These are phyloP conservation scores for Pestalotiopsis sp. DNA, from an alignment of 2,329 filamentous ascomycete genomes.

Conservation along the genomic window DNA sequence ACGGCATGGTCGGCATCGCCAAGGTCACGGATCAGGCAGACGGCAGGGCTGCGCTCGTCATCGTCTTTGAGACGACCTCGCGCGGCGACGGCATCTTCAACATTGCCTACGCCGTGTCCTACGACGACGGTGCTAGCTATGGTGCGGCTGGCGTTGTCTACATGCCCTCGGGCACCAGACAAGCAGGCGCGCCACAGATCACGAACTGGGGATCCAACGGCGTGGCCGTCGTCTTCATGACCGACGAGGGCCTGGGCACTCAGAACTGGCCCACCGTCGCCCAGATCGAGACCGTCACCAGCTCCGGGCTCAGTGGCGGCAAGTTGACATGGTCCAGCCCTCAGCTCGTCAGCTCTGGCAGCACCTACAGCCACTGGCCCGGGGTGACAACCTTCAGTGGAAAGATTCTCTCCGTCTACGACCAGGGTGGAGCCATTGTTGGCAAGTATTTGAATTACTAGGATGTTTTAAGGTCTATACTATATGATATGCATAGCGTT, in stretches of 20 bases:
- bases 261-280: constrained; percentile 41
- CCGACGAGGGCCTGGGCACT: constrained; percentile 28
- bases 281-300: constrained; percentile 25
- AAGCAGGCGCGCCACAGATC: constrained; percentile 39
- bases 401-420: not conserved
- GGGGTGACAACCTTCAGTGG: constrained; percentile 3
- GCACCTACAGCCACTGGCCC: constrained; percentile 11
- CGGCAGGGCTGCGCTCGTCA: constrained; percentile 34
- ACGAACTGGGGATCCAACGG: constrained; percentile 31
- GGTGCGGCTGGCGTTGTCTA: constrained; percentile 32
- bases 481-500: not conserved
- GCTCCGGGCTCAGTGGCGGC: constrained; percentile 16
- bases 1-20: constrained; percentile 39
- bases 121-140: constrained; percentile 38
- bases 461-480: not conserved
- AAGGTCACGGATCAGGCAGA: constrained; percentile 26
- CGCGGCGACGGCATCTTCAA: constrained; percentile 29
- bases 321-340: constrained; percentile 17
- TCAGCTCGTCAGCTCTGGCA: not conserved
- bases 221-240: constrained; percentile 38
- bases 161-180: constrained; percentile 27
- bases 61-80: constrained; percentile 39
- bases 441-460: constrained; percentile 2
- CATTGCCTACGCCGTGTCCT: constrained; percentile 35
- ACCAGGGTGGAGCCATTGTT: not conserved